Percentiles rank a stretch among this genome's conserved stretches.
These are phyloP conservation scores for thale cress (Arabidopsis thaliana) DNA, from an alignment of 345 rosid genomes.

Conservation along the genomic window TAIR10.1 NC_003070.9:11575501-11576000, in stretches of 20 bases:
- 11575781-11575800: slow-evolving; percentile 79
- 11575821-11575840: slow-evolving; percentile 28
- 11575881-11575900: background rate
- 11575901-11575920: slow-evolving; percentile 26
- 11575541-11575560: slow-evolving; percentile 83
- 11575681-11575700: slow-evolving; percentile 9
- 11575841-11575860: background rate
- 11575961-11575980: background rate
- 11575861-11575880: background rate
- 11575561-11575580: slow-evolving; percentile 79
- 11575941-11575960: background rate
- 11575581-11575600: slow-evolving; percentile 77
- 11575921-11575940: background rate
- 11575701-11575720: slow-evolving; percentile 54
- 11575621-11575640: slow-evolving; percentile 44
- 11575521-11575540: slow-evolving; percentile 81
- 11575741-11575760: slow-evolving; percentile 84
- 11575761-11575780: slow-evolving; percentile 92
- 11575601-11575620: slow-evolving; percentile 82
- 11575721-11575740: slow-evolving; percentile 84
- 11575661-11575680: background rate
- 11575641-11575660: background rate
- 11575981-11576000: background rate
- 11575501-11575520: slow-evolving; percentile 61
- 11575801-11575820: slow-evolving; percentile 90